Base-by-base conservation (phyloP, 2,329 filamentous ascomycete genomes). In the Pyrenochaeta sp. region DNA sequence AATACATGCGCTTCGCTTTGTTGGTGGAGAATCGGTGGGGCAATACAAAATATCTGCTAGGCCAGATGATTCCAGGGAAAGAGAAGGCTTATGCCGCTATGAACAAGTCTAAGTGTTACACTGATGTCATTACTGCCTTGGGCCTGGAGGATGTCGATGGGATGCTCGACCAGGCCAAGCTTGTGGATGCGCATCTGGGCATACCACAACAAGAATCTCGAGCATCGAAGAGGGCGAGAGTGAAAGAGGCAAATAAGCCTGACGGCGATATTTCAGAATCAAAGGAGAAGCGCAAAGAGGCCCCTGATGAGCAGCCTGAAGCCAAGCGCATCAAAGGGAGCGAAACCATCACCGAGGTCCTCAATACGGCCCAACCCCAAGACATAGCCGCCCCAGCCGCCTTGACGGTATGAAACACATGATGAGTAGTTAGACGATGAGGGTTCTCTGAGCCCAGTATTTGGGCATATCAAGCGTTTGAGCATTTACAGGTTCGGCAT, bases 31-130 rank as follows among this genome's bases (percentile, higher is more conserved):
- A 99, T 74, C 87, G 88, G 58, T 95, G 89, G 74, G 89, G 90
- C 39, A 99, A 99, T 78, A 97, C 93, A 4, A 99, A 99, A 75
- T 99, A 90, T 73, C 81, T 95, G 29, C 85, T 99, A 23, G 85
- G 86, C 36, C 91, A 97, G 74, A 85, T 97, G 76, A 86, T 98
- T 20, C 92, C 92, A 0, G 92, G 93, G 14, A 96, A 92, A 73
- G 81, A 86, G 42, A 80, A 84, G 33, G 80, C 80, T 1, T 90
- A 89, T 71, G 81, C 83, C 53, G 75, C 80, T 3, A 82, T 95
- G 63, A 86, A 85, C 57, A 76, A 79, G 41, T 83, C 84, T 55
- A 92, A 89, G 77, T 89, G 84, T 63, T 97, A 97, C 69, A 78
- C 77, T 7, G 87, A 90, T 46, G 75, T 88, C 1, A 90, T 92